Percentiles rank a stretch among this genome's conserved stretches.
Evolutionary conservation across 2,329 filamentous ascomycete genomes (phyloP).

Genomic region (Talaromyces sp.): DNA sequence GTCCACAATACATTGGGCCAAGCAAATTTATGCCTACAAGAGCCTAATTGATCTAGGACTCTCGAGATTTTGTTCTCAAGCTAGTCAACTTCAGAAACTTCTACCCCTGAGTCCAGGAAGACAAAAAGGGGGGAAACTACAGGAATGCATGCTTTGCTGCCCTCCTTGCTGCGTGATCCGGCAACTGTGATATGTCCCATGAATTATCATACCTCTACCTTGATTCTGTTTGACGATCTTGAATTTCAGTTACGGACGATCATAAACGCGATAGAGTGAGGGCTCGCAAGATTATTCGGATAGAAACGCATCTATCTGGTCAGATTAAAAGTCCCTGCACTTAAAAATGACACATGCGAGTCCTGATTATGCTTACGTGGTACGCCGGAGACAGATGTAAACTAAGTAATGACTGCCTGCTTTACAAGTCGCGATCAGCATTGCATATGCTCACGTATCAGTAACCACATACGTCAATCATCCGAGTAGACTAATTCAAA

Average conservation of each 20-base stretch:
- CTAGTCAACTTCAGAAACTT: neutral
- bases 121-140: neutral
- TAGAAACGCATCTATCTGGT: neutral
- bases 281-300: neutral
- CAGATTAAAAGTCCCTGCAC: neutral
- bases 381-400: neutral
- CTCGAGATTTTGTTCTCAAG: too few species aligned
- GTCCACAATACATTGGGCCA: neutral
- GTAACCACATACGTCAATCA: neutral
- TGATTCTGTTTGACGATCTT: too few species aligned
- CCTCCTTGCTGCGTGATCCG: neutral
- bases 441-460: neutral
- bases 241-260: neutral
- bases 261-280: neutral
- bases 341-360: neutral
- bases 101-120: neutral
- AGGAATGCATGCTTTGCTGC: too few species aligned
- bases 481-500: neutral
- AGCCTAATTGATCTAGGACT: neutral
- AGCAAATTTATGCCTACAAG: neutral
- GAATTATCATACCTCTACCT: neutral
- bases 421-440: neutral
- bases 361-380: neutral
- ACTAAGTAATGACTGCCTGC: too few species aligned
- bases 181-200: neutral